Percentiles rank a stretch among this genome's conserved stretches.
Conservation (phyloP, 345 rosid genomes). For the Isatis tinctoria region DNA sequence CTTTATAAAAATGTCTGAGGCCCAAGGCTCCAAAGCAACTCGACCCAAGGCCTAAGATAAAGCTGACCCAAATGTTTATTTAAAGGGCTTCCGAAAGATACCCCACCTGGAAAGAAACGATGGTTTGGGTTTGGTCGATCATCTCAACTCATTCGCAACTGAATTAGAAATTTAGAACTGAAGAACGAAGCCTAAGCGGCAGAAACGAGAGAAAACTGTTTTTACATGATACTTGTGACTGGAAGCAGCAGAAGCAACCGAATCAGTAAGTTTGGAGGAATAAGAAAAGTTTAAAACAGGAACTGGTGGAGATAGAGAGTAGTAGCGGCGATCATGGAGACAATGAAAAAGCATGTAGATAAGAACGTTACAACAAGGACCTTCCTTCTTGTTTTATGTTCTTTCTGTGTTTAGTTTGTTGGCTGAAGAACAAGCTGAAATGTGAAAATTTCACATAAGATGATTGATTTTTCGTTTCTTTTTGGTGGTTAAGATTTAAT, state of each 20-base stretch:
- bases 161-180: not conserved
- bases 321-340: not conserved
- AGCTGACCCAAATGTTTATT: not conserved
- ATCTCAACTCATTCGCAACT: conserved; percentile 16
- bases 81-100: not conserved
- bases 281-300: conserved; percentile 40
- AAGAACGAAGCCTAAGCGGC: not conserved
- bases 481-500: too few species aligned
- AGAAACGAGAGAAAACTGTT: too few species aligned
- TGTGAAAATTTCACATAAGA: too few species aligned
- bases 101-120: too few species aligned
- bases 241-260: conserved; percentile 4
- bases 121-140: not conserved
- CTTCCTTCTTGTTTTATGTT: not conserved
- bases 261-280: conserved; percentile 34
- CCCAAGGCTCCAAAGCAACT: not conserved
- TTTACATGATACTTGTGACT: too few species aligned
- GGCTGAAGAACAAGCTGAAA: not conserved
- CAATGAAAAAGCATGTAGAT: not conserved
- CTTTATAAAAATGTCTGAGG: not conserved
- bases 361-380: not conserved
- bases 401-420: too few species aligned
- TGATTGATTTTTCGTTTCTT: too few species aligned
- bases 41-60: not conserved
- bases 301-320: conserved; percentile 51